Conservation (phyloP, 2,329 filamentous ascomycete genomes). For the Paraphaeosphaeria sporulosa region DNA sequence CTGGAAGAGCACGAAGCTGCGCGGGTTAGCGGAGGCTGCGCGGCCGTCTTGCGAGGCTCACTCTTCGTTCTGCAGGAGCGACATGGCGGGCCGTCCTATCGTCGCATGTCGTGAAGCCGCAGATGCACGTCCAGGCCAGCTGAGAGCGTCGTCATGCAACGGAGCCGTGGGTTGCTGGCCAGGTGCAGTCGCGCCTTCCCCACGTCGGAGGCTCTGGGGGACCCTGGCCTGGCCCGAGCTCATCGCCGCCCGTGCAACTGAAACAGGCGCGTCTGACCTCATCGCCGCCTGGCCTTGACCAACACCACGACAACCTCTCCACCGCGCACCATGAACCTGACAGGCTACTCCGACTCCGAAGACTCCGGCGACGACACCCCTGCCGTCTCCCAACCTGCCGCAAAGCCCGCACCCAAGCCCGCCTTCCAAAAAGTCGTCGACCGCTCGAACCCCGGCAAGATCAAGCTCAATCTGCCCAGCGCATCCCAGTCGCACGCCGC, state of each 20-base stretch:
- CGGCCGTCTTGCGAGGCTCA: slow-evolving; percentile 31
- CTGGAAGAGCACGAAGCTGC: slow-evolving; percentile 81
- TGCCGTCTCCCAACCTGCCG: slow-evolving; percentile 42
- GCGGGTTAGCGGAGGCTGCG: slow-evolving; percentile 28
- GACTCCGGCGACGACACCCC: slow-evolving; percentile 67
- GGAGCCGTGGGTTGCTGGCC: slow-evolving; percentile 2
- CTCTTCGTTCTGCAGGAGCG: slow-evolving; percentile 56
- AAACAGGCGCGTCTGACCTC: slow-evolving; percentile 20
- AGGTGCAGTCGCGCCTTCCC: not conserved
- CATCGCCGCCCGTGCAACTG: not conserved
- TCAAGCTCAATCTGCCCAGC: slow-evolving; percentile 78
- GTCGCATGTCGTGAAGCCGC: slow-evolving; percentile 27
- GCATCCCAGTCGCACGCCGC: slow-evolving; percentile 52
- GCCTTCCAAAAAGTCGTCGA: slow-evolving; percentile 82
- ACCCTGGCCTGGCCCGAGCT: slow-evolving; percentile 10
- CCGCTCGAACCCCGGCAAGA: slow-evolving; percentile 81
- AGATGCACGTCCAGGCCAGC: slow-evolving; percentile 41
- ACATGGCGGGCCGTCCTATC: slow-evolving; percentile 41
- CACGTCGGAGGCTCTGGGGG: not conserved
- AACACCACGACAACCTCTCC: not conserved
- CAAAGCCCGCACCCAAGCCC: slow-evolving; percentile 61
- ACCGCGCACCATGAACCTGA: slow-evolving; percentile 70
- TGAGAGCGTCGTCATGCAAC: slow-evolving; percentile 28
- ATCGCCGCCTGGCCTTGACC: slow-evolving; percentile 5
- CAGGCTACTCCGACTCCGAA: slow-evolving; percentile 84